Base-by-base conservation (phyloP, 345 rosid species). In the Rubroshorea leprosula region DNA sequence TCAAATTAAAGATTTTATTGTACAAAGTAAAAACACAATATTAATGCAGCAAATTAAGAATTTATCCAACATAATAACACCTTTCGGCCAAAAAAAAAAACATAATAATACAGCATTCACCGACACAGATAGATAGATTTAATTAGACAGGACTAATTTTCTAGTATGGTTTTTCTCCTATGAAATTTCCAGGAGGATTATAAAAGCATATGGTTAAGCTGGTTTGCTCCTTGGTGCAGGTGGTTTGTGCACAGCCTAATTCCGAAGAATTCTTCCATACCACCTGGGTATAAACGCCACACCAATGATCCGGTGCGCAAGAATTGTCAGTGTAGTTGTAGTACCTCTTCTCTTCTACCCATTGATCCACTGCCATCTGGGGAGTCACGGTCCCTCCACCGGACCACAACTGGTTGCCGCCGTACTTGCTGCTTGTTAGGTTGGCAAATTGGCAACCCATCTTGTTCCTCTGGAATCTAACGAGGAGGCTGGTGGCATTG, bases 231-330 rank as follows among this genome's bases (percentile, higher is more conserved):
- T 79, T 76, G 0, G 49, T 35, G 58, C 97, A 87, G 39, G 67
- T 64, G 45, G 79, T 89, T 57, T 85, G 86, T 1, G 81, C 83
- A 58, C 98, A 91, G 0, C 98, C 96, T 45, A 87, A 26, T 62
- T 79, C 90, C 60, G 54, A 23, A 2, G 91, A 82, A 57, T 82
- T 78, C 57, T 71, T 79, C 98, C 95, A 88, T 41, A 91, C 95
- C 24, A 88, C 95, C 68, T 88, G 96, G 20, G 65, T 86, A 62
- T 86, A 91, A 46, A 84, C 88, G 16, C 95, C 96, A 19, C 95
- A 91, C 44, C 15, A 64, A 45, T 77, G 95, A 48, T 74, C 69
- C 0, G 78, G 55, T 1, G 64, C 71, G 43, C 98, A 91, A 5
- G 83, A 64, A 68, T 91, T 80, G 12, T 68, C 47, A 50, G 55